Base-by-base conservation (phyloP, 768 basidiomycete genomes). In the Phaffia australis region DNA sequence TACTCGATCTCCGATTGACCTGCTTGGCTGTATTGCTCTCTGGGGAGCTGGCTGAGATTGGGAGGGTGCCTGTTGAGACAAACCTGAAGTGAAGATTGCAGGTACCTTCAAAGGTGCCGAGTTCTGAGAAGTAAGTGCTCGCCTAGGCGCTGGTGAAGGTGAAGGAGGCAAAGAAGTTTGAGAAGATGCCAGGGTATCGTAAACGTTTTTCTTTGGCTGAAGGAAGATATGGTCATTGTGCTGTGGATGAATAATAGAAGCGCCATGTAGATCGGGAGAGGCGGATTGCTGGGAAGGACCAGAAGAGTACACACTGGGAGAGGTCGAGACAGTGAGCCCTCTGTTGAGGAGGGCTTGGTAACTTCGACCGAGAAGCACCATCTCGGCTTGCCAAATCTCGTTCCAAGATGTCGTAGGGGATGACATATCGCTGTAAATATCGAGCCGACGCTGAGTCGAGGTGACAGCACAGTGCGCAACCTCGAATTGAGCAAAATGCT, bases 401-500 rank as follows among this genome's bases (percentile, higher is more conserved):
- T 50, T 21, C 66, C 66, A 67, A 19, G 63, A 30, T 21, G 63
- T 63, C n/a, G 1, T 30, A n/a, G 63, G 54, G 48, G 63, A 56
- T 32, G 66, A 30, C 16, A 67, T 56, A 52, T 69, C 67, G 48
- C 18, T n/a, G 35, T 59, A 69, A 55, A 69, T 56, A 18, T 63
- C 42, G 9, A 11, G 7, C 18, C 67, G 56, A 25, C 63, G 60
- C 30, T 52, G 6, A 5, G 67, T 48, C n/a, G 62, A 54, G 50
- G 62, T 54, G 27, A 58, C 30, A 47, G 57, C 35, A n/a, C 63
- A 59, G 49, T 69, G 62, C 21, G 67, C 48, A 49, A 69, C 52
- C 32, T 69, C 67, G 46, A 64, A 63, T 30, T 64, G 67, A 35
- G 67, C 67, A 29, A 64, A 63, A 52, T 64, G 58, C 63, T 64